A percentile compares a stretch with the other conserved stretches of the same genome.
Conservation (phyloP, 768 basidiomycete species). For the Rhodosporidiobolus odoratus region DNA sequence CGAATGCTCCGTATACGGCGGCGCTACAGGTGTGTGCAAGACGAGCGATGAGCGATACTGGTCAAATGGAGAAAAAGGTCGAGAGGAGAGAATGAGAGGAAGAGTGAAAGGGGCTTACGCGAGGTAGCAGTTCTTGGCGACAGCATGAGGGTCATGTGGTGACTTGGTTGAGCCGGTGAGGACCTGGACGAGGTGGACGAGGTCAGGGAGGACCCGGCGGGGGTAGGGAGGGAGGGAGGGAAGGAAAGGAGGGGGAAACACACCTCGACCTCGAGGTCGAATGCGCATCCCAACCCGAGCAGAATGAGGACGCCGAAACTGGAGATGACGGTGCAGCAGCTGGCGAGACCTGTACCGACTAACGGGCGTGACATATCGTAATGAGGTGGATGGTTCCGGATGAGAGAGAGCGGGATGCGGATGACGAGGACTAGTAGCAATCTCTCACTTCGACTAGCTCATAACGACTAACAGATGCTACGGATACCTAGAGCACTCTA, state of each 20-base stretch:
- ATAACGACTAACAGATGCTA: not conserved
- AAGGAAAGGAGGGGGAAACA: not conserved
- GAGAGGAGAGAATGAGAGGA: not conserved
- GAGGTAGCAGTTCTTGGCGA: conserved; percentile 36
- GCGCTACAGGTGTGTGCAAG: conserved; percentile 6
- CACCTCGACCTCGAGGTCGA: conserved; percentile 23
- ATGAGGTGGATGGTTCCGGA: not conserved
- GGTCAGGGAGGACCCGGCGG: not conserved
- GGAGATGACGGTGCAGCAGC: conserved; percentile 34
- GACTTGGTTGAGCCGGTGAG: conserved; percentile 28
- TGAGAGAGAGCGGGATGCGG: not conserved
- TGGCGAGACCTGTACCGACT: not conserved
- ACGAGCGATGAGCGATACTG: too few species aligned
- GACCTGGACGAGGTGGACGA: not conserved
- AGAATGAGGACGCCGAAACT: conserved; percentile 33
- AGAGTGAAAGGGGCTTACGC: conserved; percentile 9
- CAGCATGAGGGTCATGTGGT: conserved; percentile 15
- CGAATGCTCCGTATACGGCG: conserved; percentile 30
- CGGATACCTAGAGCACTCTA: not conserved
- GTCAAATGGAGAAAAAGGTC: not conserved
- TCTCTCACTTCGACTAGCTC: not conserved
- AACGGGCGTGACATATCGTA: not conserved
- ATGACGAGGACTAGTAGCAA: not conserved
- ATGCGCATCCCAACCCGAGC: conserved; percentile 12
- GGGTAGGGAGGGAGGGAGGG: not conserved